Evolutionary conservation across 305 asterid species (phyloP), one percentile per base, ranked within the genome.

Genomic region (Solanum hybrid): DNA sequence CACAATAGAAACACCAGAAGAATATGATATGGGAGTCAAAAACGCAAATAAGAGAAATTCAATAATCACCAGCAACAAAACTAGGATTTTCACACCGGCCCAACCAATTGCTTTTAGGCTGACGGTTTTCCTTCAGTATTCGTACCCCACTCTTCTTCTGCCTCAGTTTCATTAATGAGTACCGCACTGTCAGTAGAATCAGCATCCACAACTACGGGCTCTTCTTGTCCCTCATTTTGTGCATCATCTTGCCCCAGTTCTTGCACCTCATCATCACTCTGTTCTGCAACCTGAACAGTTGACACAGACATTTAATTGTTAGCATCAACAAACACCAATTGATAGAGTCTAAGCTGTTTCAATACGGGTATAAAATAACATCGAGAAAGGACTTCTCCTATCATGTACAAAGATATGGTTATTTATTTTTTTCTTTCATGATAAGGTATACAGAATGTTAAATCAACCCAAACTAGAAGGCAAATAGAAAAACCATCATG

Each of bases 91-190:
- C 96, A 94, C 95, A 92, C 94, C 39, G 94, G 94, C 94, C 95
- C 94, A 95, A 94, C 97, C 95, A 95, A 94, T 92, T 92, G 98
- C 97, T 92, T 94, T 95, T 95, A 98, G 95, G 96, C 96, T 94
- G 99, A 95, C 92, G 93, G 92, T 94, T 97, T 96, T 93, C 95
- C 99, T 94, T 93, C 97, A 93, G 93, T 93, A 93, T 97, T 93
- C 96, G 94, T 94, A 95, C 97, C 99, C 97, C 95, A 96, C 98
- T 96, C 94, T 95, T 98, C 99, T 91, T 95, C 98, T 87, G 95
- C 97, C 93, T 96, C 99, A 45, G 93, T 94, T 57, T 96, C 96
- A 36, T 95, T 95, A 91, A 97, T 94, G 29, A 96, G 95, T 77
- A 95, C 95, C n/a, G 95, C 96, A 89, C 99, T 96, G 83, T 97